Conservation (phyloP, 2,329 filamentous ascomycete species). For the Beauveria caledonica region DNA sequence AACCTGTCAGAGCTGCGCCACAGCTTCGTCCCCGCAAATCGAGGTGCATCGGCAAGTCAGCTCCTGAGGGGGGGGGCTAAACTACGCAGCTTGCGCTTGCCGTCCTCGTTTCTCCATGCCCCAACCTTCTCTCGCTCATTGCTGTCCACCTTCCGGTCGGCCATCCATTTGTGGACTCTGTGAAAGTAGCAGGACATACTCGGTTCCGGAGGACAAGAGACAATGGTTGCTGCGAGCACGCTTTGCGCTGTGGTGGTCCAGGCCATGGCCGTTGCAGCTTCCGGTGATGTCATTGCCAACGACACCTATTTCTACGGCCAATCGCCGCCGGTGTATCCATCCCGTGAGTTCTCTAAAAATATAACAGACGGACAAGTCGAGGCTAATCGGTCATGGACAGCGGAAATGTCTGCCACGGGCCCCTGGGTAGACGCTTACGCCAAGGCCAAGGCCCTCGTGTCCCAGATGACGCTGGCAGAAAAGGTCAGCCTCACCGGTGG, state of each 20-base stretch:
- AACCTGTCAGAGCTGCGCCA: too few species aligned
- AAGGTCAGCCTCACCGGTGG: constrained; percentile 75
- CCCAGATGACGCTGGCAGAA: constrained; percentile 64
- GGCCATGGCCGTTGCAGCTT: constrained; percentile 6
- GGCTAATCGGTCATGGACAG: constrained; percentile 19
- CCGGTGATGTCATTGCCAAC: constrained; percentile 24
- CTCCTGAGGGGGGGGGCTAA: too few species aligned
- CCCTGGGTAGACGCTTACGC: constrained; percentile 60
- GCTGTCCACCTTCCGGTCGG: too few species aligned
- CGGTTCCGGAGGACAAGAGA: not conserved
- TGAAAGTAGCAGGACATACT: too few species aligned
- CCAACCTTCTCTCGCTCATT: too few species aligned
- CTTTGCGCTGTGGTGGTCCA: constrained; percentile 7
- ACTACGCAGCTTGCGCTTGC: too few species aligned
- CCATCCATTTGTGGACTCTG: too few species aligned
- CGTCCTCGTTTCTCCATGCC: too few species aligned
- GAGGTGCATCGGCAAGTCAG: too few species aligned
- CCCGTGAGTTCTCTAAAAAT: constrained; percentile 30
- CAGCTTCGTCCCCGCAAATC: too few species aligned
- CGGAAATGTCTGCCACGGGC: constrained; percentile 50
- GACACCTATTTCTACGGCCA: constrained; percentile 41
- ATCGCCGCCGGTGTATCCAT: constrained; percentile 43
- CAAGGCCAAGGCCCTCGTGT: constrained; percentile 62
- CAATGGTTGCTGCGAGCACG: not conserved
- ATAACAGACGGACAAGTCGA: not conserved